Evolutionary conservation across 2,329 filamentous ascomycete species (phyloP), one percentile per base, ranked within the genome.

Genomic region (Zymoseptoria passerinii): DNA sequence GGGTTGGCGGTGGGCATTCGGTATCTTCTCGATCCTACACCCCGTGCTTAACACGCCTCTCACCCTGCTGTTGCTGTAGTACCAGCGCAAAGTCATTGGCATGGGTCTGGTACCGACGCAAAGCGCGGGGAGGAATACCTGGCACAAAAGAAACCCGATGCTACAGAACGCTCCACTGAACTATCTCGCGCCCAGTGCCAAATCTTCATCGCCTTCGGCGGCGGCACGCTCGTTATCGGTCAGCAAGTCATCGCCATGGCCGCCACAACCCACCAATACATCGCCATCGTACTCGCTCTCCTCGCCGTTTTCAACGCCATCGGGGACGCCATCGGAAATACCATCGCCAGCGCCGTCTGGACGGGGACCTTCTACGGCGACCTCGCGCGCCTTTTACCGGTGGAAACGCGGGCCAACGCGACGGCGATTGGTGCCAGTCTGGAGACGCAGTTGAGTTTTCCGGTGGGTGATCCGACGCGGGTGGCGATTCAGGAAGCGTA

Each of bases 211-310:
- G 80, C 83, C 6, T 76, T 83, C 40, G 80, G 79, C 3, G 82
- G 81, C 3, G 82, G 82, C 10, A 76, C 80, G 9, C 74, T 85
- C 5, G 80, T 82, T 58, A 81, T 86, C 52, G 78, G 78, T 54
- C 77, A 82, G 50, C 80, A 87, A 67, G 78, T 87, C 66, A 82
- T 81, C 8, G 78, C 81, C 54, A 82, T 86, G 73, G 80, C 82
- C 0, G 82, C 80, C 1, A 58, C 59, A 1, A 63, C 61, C 0
- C 66, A 67, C 48, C 63, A 66, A 29, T 64, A 67, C 56, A 60
- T 67, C 48, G 61, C 66, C 6, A 60, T 63, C n/a, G 60, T 66
- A 8, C 61, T 68, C n/a, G 66, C 66, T 1, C 58, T 66, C 27
- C 54, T 65, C 49, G 61, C 58, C 18, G 62, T 66, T 48, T 62